Evolutionary conservation across 2,329 filamentous ascomycete genomes (phyloP).

Genomic region (Trichoderma pleuroti): DNA sequence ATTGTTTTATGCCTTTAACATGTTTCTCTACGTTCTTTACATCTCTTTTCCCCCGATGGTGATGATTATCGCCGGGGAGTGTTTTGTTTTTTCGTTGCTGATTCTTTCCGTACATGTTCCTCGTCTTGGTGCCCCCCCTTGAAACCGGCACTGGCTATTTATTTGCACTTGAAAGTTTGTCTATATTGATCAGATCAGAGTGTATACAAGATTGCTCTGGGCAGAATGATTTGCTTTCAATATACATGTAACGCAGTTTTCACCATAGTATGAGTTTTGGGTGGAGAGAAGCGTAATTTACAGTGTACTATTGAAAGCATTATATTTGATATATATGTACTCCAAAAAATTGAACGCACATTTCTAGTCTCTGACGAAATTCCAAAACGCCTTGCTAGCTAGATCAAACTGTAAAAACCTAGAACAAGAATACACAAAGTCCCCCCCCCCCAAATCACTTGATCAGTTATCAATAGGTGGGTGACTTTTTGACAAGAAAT

Average conservation of each 20-base stretch:
- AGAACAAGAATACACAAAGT: neutral
- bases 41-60: neutral
- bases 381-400: slow-evolving; percentile 14
- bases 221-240: neutral
- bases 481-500: neutral
- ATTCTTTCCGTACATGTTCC: neutral
- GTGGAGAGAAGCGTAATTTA: neutral
- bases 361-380: neutral
- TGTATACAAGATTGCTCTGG: neutral
- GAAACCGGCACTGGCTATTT: neutral
- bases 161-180: neutral
- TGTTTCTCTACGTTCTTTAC: neutral
- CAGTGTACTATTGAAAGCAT: neutral
- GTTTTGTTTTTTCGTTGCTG: neutral
- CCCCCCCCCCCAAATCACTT: neutral
- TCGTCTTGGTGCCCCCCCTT: neutral
- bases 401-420: neutral
- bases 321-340: neutral
- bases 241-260: neutral
- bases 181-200: neutral
- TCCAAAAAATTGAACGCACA: neutral
- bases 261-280: neutral
- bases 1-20: slow-evolving; percentile 17
- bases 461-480: neutral
- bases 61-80: neutral